Conservation (phyloP, 2,329 filamentous ascomycete genomes). For the Canariomyces notabilis region DNA sequence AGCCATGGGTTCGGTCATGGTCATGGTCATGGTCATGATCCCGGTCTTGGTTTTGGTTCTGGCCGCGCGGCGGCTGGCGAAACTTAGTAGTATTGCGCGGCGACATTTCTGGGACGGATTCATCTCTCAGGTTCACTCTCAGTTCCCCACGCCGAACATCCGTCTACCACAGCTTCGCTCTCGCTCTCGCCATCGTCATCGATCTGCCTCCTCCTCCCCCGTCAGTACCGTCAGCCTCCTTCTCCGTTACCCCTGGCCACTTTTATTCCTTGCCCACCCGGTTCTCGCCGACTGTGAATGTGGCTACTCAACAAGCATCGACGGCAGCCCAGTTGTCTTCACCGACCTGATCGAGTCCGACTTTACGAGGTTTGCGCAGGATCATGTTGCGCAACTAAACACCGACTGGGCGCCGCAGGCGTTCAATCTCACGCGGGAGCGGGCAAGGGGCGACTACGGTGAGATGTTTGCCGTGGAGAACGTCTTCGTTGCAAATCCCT, state of each 20-base stretch:
- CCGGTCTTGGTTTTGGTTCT: too few relatives aligned
- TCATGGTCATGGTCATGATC: too few relatives aligned
- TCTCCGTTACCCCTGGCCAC: too few relatives aligned
- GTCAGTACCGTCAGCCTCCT: too few relatives aligned
- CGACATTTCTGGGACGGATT: too few relatives aligned
- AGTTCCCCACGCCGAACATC: too few relatives aligned
- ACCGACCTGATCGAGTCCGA: constrained; percentile 68
- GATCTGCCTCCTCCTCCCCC: constrained; percentile 12
- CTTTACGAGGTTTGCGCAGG: constrained; percentile 54
- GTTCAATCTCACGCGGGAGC: constrained; percentile 58
- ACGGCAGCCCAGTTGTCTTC: constrained; percentile 42
- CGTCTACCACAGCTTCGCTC: background rate
- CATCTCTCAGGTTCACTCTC: too few relatives aligned
- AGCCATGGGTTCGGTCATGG: background rate
- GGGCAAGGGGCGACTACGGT: constrained; percentile 59
- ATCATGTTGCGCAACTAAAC: constrained; percentile 44
- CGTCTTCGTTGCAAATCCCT: constrained; percentile 40
- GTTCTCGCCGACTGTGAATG: constrained; percentile 58
- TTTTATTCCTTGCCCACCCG: constrained; percentile 19
- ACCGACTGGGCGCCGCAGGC: constrained; percentile 62
- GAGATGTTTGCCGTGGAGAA: constrained; percentile 57
- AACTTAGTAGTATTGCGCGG: too few relatives aligned
- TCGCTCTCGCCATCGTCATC: background rate
- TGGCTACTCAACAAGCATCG: constrained; percentile 56
- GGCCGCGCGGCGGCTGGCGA: too few relatives aligned